Evolutionary conservation across 2,329 filamentous ascomycete genomes (phyloP), one percentile per base, ranked within the genome.

Genomic region (Alternaria sp.): DNA sequence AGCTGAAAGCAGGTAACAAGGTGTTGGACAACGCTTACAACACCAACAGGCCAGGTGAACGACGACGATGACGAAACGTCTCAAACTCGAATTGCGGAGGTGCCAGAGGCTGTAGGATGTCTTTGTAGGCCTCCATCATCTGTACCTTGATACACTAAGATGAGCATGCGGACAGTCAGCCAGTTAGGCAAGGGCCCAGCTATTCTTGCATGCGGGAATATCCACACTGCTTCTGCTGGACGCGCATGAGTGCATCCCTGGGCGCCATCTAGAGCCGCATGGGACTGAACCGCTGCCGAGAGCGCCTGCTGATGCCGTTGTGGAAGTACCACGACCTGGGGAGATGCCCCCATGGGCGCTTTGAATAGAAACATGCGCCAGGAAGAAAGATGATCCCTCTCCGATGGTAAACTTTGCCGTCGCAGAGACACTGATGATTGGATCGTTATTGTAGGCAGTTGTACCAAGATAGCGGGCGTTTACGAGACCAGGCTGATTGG

Each of bases 241-340:
- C 70, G 69, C 64, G 60, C 65, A 69, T 54, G 61, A 26, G 43
- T 61, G 64, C 66, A 67, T 69, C 52, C 68, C 62, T 63, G 66
- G 59, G 66, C 70, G 68, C 61, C 51, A 55, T 57, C 59, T 71
- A 66, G 71, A 73, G 71, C 69, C 72, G 70, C 67, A 70, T 61
- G 57, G 54, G 57, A 66, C 50, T 54, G 62, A 60, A 64, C 64
- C 47, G 71, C 64, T 67, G 67, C 45, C 43, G 44, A 59, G 55
- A 65, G 74, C 76, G 77, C 71, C 69, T 72, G 76, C 74, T 76
- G 75, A 74, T 71, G 70, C 71, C 59, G 60, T 59, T 62, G 54
- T 62, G 64, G 62, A 57, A 62, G 61, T 65, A 65, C 54, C 52
- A 62, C 61, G 64, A 55, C 65, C 54, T 54, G 61, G 68, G 68